Percentiles rank a stretch among this genome's conserved stretches.
Conservation (phyloP, 768 basidiomycete genomes). For the Mycena haematopus region DNA sequence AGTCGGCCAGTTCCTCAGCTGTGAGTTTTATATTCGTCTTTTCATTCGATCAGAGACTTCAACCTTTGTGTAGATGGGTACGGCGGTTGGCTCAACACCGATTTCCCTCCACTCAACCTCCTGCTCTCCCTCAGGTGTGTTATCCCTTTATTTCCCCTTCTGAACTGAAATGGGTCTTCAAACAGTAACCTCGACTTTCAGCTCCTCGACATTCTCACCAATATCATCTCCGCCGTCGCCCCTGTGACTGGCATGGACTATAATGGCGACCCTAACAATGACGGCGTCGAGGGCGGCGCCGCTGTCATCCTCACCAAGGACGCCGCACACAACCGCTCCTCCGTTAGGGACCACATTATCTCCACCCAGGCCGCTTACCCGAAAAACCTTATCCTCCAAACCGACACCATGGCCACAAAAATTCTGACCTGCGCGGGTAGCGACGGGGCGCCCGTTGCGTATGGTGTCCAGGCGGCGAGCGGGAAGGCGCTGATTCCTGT, state of each 20-base stretch:
- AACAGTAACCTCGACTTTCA: conserved; percentile 17
- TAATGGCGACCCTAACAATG: conserved; percentile 17
- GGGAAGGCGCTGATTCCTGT: conserved; percentile 16
- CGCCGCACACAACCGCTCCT: conserved; percentile 17
- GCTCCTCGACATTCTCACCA: conserved; percentile 15
- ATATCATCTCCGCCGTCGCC: conserved; percentile 11
- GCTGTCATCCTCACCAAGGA: conserved; percentile 23
- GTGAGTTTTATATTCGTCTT: conserved; percentile 5
- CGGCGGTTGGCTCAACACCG: conserved; percentile 25
- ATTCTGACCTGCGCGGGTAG: conserved; percentile 17
- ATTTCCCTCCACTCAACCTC: conserved; percentile 25
- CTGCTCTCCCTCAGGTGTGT: conserved; percentile 15
- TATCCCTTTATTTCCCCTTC: neutral
- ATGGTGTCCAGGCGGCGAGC: conserved; percentile 19
- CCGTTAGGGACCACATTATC: conserved; percentile 19
- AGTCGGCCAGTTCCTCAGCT: conserved; percentile 16
- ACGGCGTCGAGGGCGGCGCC: conserved; percentile 20
- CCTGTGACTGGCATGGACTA: conserved; percentile 16
- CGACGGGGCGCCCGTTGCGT: conserved; percentile 2
- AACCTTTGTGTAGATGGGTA: conserved; percentile 12
- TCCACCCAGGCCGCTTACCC: conserved; percentile 2
- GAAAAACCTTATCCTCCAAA: conserved; percentile 13
- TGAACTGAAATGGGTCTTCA: neutral
- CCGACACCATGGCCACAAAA: conserved; percentile 20
- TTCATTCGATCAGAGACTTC: neutral